These are phyloP conservation scores for Francoa sonchifolia DNA, from an alignment of 441 rosid genomes.

Conservation along the genomic window DNA sequence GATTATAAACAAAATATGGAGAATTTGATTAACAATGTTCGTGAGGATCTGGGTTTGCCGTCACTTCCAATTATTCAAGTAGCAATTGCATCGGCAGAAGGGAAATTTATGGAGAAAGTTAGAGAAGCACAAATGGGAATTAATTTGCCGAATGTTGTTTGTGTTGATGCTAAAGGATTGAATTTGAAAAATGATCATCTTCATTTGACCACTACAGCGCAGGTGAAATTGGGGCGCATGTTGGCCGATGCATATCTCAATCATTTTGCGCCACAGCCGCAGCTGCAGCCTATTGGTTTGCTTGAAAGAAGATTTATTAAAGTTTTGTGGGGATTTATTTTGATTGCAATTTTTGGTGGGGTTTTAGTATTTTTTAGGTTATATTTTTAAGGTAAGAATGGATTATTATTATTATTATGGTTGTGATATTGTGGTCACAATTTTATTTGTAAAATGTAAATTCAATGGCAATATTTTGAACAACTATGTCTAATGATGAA, in stretches of 20 bases:
- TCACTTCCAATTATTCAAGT: constrained; percentile 73
- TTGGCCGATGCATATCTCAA: constrained; percentile 55
- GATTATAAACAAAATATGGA: constrained; percentile 51
- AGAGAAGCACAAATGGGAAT: constrained; percentile 62
- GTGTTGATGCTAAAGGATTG: constrained; percentile 77
- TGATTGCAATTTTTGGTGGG: too few species aligned
- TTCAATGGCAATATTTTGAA: too few species aligned
- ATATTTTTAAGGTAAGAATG: too few species aligned
- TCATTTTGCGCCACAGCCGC: constrained; percentile 18
- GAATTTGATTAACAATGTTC: constrained; percentile 35
- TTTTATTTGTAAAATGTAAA: too few species aligned
- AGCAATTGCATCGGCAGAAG: constrained; percentile 62
- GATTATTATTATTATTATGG: too few species aligned
- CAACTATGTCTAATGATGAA: too few species aligned
- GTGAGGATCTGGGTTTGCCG: constrained; percentile 60
- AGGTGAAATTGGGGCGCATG: constrained; percentile 53
- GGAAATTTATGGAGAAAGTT: constrained; percentile 41
- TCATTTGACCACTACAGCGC: constrained; percentile 60
- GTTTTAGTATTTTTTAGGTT: too few species aligned
- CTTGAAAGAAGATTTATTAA: too few species aligned
- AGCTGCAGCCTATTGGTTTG: too few species aligned
- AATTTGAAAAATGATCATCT: constrained; percentile 49
- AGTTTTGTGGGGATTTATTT: too few species aligned
- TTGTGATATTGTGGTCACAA: too few species aligned
- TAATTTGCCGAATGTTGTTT: constrained; percentile 38